Percentiles rank a stretch among this genome's conserved stretches.
Conservation (phyloP, 129 eudicot genomes). For the Silybum marianum region DNA sequence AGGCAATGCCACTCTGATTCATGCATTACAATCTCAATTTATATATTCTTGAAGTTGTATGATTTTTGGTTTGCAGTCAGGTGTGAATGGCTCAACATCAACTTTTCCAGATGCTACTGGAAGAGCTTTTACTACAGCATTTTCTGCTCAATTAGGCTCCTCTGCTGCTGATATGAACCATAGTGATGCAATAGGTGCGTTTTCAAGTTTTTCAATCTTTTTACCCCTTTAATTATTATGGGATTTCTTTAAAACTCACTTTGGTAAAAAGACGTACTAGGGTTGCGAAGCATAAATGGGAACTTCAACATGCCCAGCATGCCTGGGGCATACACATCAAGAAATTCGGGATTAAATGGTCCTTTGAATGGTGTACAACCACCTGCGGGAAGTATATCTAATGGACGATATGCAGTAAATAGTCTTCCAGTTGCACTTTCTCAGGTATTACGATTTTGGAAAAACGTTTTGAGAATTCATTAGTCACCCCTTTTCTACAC, state of each 20-base stretch:
- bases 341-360: slow-evolving; percentile 61
- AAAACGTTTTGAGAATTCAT: background rate
- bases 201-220: slow-evolving; percentile 15
- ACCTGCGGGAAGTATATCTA: slow-evolving; percentile 70
- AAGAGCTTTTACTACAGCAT: slow-evolving; percentile 64
- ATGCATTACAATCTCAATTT: background rate
- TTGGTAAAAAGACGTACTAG: slow-evolving; percentile 47
- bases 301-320: slow-evolving; percentile 64
- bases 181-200: slow-evolving; percentile 43
- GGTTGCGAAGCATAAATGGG: slow-evolving; percentile 65
- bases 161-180: slow-evolving; percentile 59
- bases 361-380: slow-evolving; percentile 70
- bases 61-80: slow-evolving; percentile 56
- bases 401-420: slow-evolving; percentile 72
- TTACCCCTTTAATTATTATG: background rate
- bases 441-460: slow-evolving; percentile 48
- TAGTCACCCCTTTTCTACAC: slow-evolving; percentile 7
- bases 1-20: background rate
- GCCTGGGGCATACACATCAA: slow-evolving; percentile 65
- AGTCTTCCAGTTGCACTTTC: slow-evolving; percentile 71
- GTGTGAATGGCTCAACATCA: slow-evolving; percentile 64
- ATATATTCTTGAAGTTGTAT: slow-evolving; percentile 9
- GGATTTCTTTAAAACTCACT: slow-evolving; percentile 20
- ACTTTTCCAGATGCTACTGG: slow-evolving; percentile 62
- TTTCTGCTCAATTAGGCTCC: slow-evolving; percentile 74